phyloP scores from a whole-genome alignment of 139 green algal species.

The Microglena sp. region DNA sequence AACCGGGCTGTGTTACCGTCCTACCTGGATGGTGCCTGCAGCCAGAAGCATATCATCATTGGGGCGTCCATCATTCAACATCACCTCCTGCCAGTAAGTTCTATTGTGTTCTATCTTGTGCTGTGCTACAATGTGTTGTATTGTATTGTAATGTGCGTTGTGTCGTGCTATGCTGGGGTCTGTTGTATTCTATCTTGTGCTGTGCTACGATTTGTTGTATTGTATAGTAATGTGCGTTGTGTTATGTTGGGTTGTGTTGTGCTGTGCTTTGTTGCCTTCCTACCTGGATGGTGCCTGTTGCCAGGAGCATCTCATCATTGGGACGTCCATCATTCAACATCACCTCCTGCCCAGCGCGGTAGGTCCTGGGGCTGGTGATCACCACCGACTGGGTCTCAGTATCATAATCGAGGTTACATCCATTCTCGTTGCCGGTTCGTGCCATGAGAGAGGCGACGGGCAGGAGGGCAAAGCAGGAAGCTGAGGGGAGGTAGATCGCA shows the following conservation, averaged over 20 bases:
- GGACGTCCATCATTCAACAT: conserved; percentile 63
- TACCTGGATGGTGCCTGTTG: conserved; percentile 54
- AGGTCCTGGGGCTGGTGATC: conserved; percentile 37
- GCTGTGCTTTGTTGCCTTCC: no score
- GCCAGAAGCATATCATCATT: conserved; percentile 77
- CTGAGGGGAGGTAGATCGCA: conserved; percentile 72
- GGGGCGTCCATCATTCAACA: conserved; percentile 63
- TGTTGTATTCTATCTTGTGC: no score
- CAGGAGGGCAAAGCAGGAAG: conserved; percentile 83
- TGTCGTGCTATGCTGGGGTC: no score
- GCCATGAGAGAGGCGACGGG: conserved; percentile 43
- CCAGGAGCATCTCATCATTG: conserved; percentile 76
- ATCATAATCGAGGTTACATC: conserved; percentile 74
- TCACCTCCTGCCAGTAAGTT: conserved; percentile 59
- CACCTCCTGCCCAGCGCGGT: conserved; percentile 56
- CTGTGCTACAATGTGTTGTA: no score
- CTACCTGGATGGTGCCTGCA: no score
- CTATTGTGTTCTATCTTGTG: no score
- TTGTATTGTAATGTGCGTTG: no score
- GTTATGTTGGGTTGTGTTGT: no score
- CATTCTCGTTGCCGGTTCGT: conserved; percentile 43
- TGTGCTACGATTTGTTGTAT: no score
- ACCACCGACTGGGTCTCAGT: conserved; percentile 34
- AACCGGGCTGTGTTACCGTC: no score
- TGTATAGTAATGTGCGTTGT: no score